Base-by-base conservation (phyloP, 345 rosid species). In the Laguncularia racemosa region DNA sequence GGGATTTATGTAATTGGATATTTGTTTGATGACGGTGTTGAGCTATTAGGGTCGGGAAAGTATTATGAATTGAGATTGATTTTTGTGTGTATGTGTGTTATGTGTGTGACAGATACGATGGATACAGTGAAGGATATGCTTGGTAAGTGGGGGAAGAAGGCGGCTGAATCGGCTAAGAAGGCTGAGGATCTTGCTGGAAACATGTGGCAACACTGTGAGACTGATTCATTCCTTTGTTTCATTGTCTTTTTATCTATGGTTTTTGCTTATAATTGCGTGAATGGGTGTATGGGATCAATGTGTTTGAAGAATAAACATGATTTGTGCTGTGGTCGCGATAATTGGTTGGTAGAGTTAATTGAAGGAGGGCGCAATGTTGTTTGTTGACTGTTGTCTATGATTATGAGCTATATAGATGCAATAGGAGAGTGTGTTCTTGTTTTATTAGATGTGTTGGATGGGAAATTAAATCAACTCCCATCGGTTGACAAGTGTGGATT, bases 151-250 rank as follows among this genome's bases (percentile, higher is more conserved):
- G 92, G 92, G 45, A 90, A 95, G 72, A 90, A 76, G 84, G 96
- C 92, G 0, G 81, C 84, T 0, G 99, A 87, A n/a, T 90, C 91
- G 16, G 77, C 96, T 17, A 90, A 90, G 81, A 95, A 78, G 70
- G 95, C 90, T 0, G 89, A 85, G 75, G 99, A 88, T 75, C 89
- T 91, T 68, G 92, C 96, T 59, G 96, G 90, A 50, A 84, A 86
- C 64, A 68, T 84, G 78, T 88, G 95, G 95, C 95, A 91, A 50
- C 95, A 88, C 76, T 55, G 96, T 91, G 68, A 71, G 73, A 52
- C 55, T 44, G 21, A 48, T 44, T n/a, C 21, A 17, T 16, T 14
- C 15, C 44, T 16, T 56, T 56, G 45, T 33, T 46, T 40, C 6
- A 53, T 12, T 1, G 21, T 17, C 47, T 12, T 13, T 6, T n/a